Evolutionary conservation across 331 rosid genomes (phyloP).

Genomic region (Erythrophleum ivorense): DNA sequence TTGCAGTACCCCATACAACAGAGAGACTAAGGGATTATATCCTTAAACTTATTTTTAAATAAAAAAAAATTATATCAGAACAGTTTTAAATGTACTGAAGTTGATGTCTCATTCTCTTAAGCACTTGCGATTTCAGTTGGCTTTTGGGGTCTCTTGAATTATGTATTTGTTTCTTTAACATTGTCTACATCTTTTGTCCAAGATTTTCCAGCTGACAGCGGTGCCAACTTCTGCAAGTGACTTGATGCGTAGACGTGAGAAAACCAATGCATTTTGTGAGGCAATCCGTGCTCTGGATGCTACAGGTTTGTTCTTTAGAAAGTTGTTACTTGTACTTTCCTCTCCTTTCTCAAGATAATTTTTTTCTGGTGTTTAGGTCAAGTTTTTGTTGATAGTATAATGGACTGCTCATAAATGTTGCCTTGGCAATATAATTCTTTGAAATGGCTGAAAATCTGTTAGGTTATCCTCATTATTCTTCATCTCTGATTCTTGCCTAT

Average conservation of each 20-base stretch:
- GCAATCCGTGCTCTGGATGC: slow-evolving; percentile 97
- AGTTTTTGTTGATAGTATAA: background rate
- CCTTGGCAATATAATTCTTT: background rate
- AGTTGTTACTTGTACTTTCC: background rate
- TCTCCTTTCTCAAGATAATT: background rate
- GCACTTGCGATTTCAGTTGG: slow-evolving; percentile 17
- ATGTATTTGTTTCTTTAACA: slow-evolving; percentile 67
- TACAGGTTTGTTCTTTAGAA: slow-evolving; percentile 64
- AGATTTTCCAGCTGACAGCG: slow-evolving; percentile 86
- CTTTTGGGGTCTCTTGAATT: slow-evolving; percentile 35
- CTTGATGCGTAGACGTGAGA: slow-evolving; percentile 70
- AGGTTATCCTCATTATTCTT: background rate
- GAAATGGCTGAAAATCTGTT: background rate
- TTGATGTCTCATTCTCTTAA: slow-evolving; percentile 23
- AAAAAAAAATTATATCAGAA: background rate
- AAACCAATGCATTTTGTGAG: slow-evolving; percentile 88
- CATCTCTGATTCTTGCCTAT: background rate
- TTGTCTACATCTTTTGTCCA: slow-evolving; percentile 87
- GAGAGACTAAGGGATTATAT: slow-evolving; percentile 95
- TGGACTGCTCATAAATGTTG: background rate
- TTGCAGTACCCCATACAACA: slow-evolving; percentile 92
- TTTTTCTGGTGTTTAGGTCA: background rate
- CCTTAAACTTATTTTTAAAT: slow-evolving; percentile 52
- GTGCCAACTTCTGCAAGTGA: slow-evolving; percentile 60
- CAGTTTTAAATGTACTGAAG: slow-evolving; percentile 24